Conservation (phyloP, 371 early-diverging fungal species). For the Rhizomucor miehei region DNA sequence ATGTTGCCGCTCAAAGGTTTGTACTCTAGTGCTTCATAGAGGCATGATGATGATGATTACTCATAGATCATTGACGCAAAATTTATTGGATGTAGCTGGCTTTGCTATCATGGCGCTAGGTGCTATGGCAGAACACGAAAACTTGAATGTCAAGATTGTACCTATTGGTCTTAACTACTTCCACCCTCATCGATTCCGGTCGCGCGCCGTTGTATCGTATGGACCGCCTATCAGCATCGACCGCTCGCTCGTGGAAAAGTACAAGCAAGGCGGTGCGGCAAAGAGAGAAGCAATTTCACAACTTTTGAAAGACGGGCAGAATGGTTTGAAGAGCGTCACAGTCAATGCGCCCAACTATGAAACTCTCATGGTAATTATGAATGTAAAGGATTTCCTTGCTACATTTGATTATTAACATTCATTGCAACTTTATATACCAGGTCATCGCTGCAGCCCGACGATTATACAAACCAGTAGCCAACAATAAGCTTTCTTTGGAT, state of each 20-base stretch:
- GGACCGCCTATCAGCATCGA: conserved; percentile 76
- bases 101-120: conserved; percentile 80
- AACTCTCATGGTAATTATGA: conserved; percentile 55
- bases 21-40: neutral
- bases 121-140: conserved; percentile 72
- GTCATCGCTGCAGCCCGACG: conserved; percentile 74
- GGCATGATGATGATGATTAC: neutral
- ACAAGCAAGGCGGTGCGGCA: conserved; percentile 65
- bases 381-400: neutral
- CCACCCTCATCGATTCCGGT: conserved; percentile 87
- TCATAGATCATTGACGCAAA: neutral
- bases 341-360: conserved; percentile 82
- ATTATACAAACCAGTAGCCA: conserved; percentile 61
- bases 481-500: conserved; percentile 56
- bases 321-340: conserved; percentile 74
- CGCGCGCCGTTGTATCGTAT: conserved; percentile 85
- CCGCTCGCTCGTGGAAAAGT: conserved; percentile 62
- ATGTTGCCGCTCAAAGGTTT: conserved; percentile 84
- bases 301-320: conserved; percentile 61
- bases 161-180: conserved; percentile 87
- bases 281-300: conserved; percentile 68
- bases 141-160: conserved; percentile 79
- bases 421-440: conserved; percentile 20
- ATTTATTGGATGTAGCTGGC: conserved; percentile 43
- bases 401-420: conserved; percentile 1